Conservation (phyloP, 768 basidiomycete genomes). For the Leucocoprinus leucothites region DNA sequence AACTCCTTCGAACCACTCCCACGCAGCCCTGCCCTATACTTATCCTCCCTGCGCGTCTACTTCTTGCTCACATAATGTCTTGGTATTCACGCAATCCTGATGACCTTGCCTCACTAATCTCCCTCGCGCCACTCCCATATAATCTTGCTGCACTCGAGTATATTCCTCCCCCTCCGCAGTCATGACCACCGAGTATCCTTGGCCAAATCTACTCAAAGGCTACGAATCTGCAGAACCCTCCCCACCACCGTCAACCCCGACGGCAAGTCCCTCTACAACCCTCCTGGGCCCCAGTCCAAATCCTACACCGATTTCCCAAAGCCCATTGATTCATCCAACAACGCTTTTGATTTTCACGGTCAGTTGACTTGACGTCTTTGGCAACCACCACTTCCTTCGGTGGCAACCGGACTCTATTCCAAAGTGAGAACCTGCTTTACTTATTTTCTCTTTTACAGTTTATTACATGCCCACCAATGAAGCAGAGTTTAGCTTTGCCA, state of each 20-base stretch:
- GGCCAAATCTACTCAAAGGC: conserved; percentile 33
- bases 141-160: not conserved
- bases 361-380: conserved; percentile 19
- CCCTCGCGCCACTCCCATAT: conserved; percentile 2
- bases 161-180: not conserved
- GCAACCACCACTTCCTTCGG: not conserved
- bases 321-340: conserved; percentile 49
- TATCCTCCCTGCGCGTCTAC: no score
- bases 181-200: conserved; percentile 15
- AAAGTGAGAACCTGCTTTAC: not conserved
- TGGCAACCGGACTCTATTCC: conserved; percentile 2
- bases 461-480: conserved; percentile 54
- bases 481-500: conserved; percentile 44
- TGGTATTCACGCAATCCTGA: no score
- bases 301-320: conserved; percentile 53
- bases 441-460: conserved; percentile 32
- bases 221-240: conserved; percentile 38
- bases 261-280: conserved; percentile 54
- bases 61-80: no score
- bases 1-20: no score
- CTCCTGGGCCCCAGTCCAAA: conserved; percentile 40
- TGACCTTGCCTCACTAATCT: no score
- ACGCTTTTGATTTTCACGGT: conserved; percentile 77
- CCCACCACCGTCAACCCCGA: conserved; percentile 46
- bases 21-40: no score